A percentile compares a stretch with the other conserved stretches of the same genome.
Evolutionary conservation across 2,329 filamentous ascomycete genomes (phyloP).

Genomic region (Diaporthe vaccinii): DNA sequence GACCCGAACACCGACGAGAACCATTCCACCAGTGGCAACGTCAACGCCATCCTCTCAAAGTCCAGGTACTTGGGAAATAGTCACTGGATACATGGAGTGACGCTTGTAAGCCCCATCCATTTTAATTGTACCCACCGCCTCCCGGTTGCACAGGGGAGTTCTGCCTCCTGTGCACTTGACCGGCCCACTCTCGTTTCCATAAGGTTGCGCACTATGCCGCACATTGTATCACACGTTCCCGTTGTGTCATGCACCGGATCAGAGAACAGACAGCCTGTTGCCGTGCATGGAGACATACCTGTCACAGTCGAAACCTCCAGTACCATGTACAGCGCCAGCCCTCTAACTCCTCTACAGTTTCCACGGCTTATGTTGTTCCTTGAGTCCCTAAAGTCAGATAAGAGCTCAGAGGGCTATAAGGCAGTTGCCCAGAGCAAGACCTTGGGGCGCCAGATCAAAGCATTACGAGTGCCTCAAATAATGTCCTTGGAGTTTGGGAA

Average conservation of each 20-base stretch:
- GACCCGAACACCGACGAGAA: background rate
- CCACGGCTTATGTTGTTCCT: slow-evolving; percentile 59
- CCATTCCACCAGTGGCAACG: slow-evolving; percentile 47
- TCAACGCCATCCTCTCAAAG: slow-evolving; percentile 64
- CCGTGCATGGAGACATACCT: background rate
- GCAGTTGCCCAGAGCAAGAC: slow-evolving; percentile 65
- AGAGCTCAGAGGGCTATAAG: slow-evolving; percentile 51
- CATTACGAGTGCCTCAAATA: slow-evolving; percentile 55
- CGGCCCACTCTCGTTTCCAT: background rate
- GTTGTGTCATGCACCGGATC: background rate
- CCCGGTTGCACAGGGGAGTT: background rate
- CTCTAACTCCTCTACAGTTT: slow-evolving; percentile 51
- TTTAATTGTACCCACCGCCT: background rate
- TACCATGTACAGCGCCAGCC: background rate
- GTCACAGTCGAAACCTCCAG: background rate
- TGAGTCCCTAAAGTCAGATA: slow-evolving; percentile 56
- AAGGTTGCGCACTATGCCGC: background rate
- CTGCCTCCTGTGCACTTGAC: background rate
- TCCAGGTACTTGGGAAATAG: slow-evolving; percentile 69
- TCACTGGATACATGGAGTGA: slow-evolving; percentile 67
- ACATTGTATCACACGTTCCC: background rate
- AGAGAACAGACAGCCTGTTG: background rate
- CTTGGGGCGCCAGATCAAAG: slow-evolving; percentile 66
- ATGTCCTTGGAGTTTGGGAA: slow-evolving; percentile 60
- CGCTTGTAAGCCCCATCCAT: slow-evolving; percentile 54